Evolutionary conservation across 306 rosid genomes (phyloP).

Genomic region (Potentilla sterilis): DNA sequence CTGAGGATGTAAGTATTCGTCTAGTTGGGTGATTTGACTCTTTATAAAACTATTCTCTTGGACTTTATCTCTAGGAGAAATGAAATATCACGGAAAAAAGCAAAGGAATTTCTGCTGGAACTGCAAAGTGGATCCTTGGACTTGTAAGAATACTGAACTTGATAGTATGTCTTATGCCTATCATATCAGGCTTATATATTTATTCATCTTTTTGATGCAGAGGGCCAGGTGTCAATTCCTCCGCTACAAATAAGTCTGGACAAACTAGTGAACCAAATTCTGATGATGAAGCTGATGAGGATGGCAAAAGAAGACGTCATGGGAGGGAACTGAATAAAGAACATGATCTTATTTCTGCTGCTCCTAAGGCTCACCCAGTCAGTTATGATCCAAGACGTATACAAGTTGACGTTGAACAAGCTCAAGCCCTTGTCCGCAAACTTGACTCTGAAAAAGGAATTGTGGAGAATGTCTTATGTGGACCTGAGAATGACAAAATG

Average conservation of each 20-base stretch:
- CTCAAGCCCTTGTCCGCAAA: conserved; percentile 79
- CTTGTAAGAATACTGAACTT: conserved; percentile 48
- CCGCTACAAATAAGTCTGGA: conserved; percentile 64
- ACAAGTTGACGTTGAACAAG: conserved; percentile 78
- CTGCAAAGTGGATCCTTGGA: conserved; percentile 86
- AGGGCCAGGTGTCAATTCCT: conserved; percentile 71
- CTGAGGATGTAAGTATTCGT: not conserved
- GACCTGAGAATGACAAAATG: conserved; percentile 61
- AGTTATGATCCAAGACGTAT: conserved; percentile 80
- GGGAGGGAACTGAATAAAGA: conserved; percentile 71
- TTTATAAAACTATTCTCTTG: conserved; percentile 1
- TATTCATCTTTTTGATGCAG: conserved; percentile 37
- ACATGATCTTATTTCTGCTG: conserved; percentile 65
- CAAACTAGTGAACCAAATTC: conserved; percentile 82
- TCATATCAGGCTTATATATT: conserved; percentile 4
- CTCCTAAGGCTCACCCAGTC: conserved; percentile 80
- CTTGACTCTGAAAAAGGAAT: conserved; percentile 87
- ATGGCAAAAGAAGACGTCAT: conserved; percentile 69
- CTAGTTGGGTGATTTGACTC: not conserved
- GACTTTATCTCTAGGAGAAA: conserved; percentile 71
- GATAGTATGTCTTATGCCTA: not conserved
- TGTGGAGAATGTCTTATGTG: conserved; percentile 70
- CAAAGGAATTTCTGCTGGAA: conserved; percentile 85
- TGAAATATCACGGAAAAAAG: conserved; percentile 72
- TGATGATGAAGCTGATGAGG: conserved; percentile 77